Base-by-base conservation (phyloP, 2,329 filamentous ascomycete genomes). In the Penicillium sp. region DNA sequence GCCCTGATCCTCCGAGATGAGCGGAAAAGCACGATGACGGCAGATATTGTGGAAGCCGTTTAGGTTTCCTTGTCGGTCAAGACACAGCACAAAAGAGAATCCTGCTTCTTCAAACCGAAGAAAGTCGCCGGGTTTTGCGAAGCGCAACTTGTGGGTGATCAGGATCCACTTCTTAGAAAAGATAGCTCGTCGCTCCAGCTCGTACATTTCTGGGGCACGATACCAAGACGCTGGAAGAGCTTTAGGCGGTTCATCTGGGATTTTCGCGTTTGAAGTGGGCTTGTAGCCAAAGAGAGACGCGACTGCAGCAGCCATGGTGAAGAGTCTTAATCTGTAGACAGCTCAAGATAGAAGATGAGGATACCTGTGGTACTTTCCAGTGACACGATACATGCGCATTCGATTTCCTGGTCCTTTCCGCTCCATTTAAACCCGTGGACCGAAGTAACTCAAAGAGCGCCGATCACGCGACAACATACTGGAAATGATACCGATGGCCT, bases 41-140 rank as follows among this genome's bases (percentile, higher is more conserved):
- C 82, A 84, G 46, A 84, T 72, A 60, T 85, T 85, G 70, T 85
- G 82, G 66, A 85, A 83, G 15, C 74, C 82, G 52, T 80, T 77
- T 66, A 84, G 75, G 15, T 74, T 74, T 9, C 75, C 75, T 9
- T 76, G 68, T 28, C 77, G 74, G 61, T 82, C 79, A 13, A 68
- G 67, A 53, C 71, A 69, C 26, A 84, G 65, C 61, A 84, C 66
- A 62, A 85, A 81, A n/a, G 80, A 73, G 66, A 78, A 83, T 15
- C 77, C 80, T 18, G 81, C 81, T n/a, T 81, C 70, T n/a, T 79
- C 74, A 53, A 76, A 85, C 28, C 76, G 75, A 13, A 82, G 69
- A 66, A 76, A 85, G 65, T 85, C 81, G 3, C 83, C 83, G 2
- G 73, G 57, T 33, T 81, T 77, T 48, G 67, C 63, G 38, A 60